Evolutionary conservation across 225 moss, liverwort and hornwort species (phyloP).

Genomic region (Ulota crispa): DNA sequence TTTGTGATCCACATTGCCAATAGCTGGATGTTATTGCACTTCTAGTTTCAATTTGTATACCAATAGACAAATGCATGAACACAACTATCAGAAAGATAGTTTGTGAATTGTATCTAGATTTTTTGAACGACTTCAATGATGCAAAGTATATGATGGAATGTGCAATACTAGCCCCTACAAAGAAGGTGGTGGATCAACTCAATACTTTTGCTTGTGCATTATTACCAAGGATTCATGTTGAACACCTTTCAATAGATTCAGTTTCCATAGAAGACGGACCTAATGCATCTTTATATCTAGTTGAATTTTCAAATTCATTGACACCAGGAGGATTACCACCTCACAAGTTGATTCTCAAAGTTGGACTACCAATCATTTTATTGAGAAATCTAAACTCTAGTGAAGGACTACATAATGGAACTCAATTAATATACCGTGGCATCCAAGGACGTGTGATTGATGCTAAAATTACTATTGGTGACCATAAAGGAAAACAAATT

Average conservation of each 20-base stretch:
- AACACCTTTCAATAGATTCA: not conserved
- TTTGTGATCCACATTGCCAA: not conserved
- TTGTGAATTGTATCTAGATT: not conserved
- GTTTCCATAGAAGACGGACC: not conserved
- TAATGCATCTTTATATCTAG: not conserved
- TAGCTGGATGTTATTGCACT: not conserved
- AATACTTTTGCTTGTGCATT: not conserved
- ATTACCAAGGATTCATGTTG: not conserved
- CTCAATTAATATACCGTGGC: not conserved
- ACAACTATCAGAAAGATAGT: not conserved
- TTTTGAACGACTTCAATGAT: not conserved
- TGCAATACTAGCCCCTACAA: not conserved
- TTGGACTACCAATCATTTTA: conserved; percentile 5
- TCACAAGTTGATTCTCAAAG: conserved; percentile 4
- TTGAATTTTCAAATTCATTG: conserved; percentile 14
- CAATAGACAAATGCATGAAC: not conserved
- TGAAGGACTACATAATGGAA: conserved; percentile 12
- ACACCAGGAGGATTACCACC: conserved; percentile 7
- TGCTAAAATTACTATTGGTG: not conserved
- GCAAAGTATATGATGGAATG: not conserved
- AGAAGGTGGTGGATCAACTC: not conserved
- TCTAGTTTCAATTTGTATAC: not conserved
- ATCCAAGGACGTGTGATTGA: not conserved
- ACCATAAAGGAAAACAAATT: not conserved
- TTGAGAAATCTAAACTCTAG: not conserved